A percentile compares a stretch with the other conserved stretches of the same genome.
phyloP scores from a whole-genome alignment of 2,329 filamentous ascomycete species.

The Blumeria hordei region DNA sequence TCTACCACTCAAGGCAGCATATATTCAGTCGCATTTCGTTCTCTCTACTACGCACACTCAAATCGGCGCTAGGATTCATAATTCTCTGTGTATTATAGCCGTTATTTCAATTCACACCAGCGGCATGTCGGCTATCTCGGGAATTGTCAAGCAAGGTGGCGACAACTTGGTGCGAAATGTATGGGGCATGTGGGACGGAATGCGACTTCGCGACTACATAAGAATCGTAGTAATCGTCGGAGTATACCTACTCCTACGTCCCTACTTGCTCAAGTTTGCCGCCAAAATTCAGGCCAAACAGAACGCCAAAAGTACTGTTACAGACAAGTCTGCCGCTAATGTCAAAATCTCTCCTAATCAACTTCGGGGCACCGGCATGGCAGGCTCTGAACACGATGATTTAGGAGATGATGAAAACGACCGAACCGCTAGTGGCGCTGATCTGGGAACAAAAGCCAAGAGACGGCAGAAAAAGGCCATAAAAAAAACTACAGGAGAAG shows the following conservation, averaged over 20 bases:
- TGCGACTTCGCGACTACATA: conserved; percentile 32
- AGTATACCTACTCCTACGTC: conserved; percentile 48
- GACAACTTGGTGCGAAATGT: conserved; percentile 23
- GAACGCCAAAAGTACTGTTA: conserved; percentile 23
- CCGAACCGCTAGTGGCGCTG: not conserved
- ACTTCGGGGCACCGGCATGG: conserved; percentile 7
- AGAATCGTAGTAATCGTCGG: conserved; percentile 49
- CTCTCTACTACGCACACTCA: too few relatives aligned
- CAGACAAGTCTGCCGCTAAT: conserved; percentile 13
- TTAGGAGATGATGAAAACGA: not conserved
- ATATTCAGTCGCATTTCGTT: too few relatives aligned
- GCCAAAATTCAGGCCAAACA: conserved; percentile 37
- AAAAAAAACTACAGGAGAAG: not conserved
- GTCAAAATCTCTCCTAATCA: conserved; percentile 36
- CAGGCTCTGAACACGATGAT: not conserved
- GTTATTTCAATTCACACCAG: too few relatives aligned
- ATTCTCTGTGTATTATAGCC: too few relatives aligned
- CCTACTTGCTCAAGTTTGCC: conserved; percentile 46
- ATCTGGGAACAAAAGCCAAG: not conserved
- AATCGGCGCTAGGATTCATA: too few relatives aligned
- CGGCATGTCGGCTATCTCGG: not conserved
- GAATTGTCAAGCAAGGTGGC: conserved; percentile 3
- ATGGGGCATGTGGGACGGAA: conserved; percentile 22
- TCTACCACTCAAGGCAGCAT: too few relatives aligned
- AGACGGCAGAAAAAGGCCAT: not conserved